Evolutionary conservation across 345 rosid genomes (phyloP).

Genomic region (Ceriops tagal): DNA sequence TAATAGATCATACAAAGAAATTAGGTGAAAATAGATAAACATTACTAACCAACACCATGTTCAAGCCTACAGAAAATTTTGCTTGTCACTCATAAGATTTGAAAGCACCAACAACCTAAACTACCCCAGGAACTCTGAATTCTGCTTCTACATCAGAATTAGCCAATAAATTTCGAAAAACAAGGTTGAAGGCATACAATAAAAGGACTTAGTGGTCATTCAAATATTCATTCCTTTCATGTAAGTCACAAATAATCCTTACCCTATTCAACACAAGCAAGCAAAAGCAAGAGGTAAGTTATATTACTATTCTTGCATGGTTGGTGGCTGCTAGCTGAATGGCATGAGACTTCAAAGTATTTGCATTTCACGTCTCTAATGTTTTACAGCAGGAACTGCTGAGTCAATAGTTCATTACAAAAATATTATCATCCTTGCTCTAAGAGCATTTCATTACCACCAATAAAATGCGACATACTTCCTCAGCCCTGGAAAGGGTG

Average conservation of each 20-base stretch:
- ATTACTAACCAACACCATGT: too few species aligned
- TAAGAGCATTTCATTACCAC: background rate
- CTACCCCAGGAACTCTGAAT: too few species aligned
- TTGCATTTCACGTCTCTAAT: background rate
- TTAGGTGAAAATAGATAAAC: conserved; percentile 6
- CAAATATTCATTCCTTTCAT: too few species aligned
- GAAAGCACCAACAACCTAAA: too few species aligned
- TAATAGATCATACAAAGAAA: conserved; percentile 8
- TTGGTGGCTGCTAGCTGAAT: background rate
- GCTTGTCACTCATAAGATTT: background rate
- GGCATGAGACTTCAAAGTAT: background rate
- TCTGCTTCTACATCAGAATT: background rate
- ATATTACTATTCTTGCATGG: background rate
- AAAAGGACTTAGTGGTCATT: background rate
- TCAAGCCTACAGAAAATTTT: background rate
- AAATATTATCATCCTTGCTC: background rate
- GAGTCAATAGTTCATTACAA: background rate
- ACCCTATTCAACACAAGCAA: too few species aligned
- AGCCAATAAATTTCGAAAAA: background rate
- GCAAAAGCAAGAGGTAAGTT: background rate
- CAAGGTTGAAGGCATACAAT: background rate
- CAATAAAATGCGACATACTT: conserved; percentile 52
- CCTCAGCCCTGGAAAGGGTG: conserved; percentile 80
- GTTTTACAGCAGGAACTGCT: too few species aligned
- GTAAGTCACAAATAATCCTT: too few species aligned